Conservation (phyloP, 2,329 filamentous ascomycete genomes). For the Tothia fuscella region DNA sequence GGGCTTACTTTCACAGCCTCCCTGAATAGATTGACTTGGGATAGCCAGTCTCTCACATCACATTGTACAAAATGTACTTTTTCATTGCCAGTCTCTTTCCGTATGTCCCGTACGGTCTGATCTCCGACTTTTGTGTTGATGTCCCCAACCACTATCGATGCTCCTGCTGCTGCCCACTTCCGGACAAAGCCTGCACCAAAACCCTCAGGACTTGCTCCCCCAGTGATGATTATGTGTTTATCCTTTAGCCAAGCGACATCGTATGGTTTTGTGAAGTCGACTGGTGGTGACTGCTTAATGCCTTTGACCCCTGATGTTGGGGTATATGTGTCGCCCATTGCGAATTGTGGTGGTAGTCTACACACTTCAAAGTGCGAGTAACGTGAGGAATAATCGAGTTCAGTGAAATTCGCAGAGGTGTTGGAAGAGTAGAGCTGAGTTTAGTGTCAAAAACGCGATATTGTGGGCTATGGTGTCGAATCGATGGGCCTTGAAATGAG, state of each 20-base stretch:
- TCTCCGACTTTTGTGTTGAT: conserved; percentile 44
- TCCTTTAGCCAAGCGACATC: conserved; percentile 25
- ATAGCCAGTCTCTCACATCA: conserved; percentile 54
- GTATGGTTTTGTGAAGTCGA: conserved; percentile 25
- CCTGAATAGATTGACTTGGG: conserved; percentile 52
- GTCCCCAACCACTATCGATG: conserved; percentile 52
- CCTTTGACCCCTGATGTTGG: conserved; percentile 1
- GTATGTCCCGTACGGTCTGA: conserved; percentile 41
- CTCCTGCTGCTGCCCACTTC: conserved; percentile 29
- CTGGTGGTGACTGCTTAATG: conserved; percentile 24
- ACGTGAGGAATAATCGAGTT: too few species aligned
- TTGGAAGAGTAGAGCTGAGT: too few species aligned
- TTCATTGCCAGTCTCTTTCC: conserved; percentile 28
- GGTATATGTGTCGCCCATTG: conserved; percentile 3
- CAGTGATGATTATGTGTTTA: conserved; percentile 23
- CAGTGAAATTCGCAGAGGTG: too few species aligned
- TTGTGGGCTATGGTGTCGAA: too few species aligned
- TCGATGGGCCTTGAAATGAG: too few species aligned
- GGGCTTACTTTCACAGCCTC: conserved; percentile 42
- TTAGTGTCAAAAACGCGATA: too few species aligned
- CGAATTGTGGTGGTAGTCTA: too few species aligned
- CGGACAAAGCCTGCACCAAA: conserved; percentile 28
- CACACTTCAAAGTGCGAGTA: too few species aligned
- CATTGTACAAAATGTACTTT: conserved; percentile 47
- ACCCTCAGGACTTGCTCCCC: conserved; percentile 28